Evolutionary conservation across 2,329 filamentous ascomycete genomes (phyloP).

Genomic region (Mollisia scopiformis): DNA sequence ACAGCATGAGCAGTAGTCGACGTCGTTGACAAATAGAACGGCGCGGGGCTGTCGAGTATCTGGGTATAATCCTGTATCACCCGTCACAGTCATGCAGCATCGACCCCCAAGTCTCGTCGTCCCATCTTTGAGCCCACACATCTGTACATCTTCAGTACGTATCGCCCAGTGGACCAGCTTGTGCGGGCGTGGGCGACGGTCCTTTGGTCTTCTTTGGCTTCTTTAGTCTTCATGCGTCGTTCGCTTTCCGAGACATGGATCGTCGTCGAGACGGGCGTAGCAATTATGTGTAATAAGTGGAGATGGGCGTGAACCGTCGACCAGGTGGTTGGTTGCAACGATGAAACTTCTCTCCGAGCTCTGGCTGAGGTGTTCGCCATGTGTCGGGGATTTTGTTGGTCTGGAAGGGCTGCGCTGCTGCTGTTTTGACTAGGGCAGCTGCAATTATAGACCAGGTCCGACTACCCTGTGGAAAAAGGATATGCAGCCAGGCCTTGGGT

Average conservation of each 20-base stretch:
- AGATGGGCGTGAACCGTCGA: neutral
- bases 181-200: neutral
- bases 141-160: neutral
- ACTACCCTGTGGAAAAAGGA: neutral
- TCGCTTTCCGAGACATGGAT: neutral
- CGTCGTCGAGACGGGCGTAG: too few relatives aligned
- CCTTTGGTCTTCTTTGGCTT: too few relatives aligned
- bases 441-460: neutral
- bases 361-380: neutral
- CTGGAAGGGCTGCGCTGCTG: neutral
- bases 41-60: neutral
- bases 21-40: neutral
- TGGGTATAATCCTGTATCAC: too few relatives aligned
- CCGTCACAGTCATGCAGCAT: neutral
- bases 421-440: neutral
- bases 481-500: neutral
- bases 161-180: too few relatives aligned
- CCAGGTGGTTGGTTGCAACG: constrained; percentile 3
- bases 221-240: neutral
- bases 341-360: constrained; percentile 10
- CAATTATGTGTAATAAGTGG: too few relatives aligned
- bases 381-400: neutral
- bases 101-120: neutral
- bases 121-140: neutral
- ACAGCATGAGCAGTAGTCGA: neutral